Base-by-base conservation (phyloP, 2,329 filamentous ascomycete species). In the Truncatella angustata region DNA sequence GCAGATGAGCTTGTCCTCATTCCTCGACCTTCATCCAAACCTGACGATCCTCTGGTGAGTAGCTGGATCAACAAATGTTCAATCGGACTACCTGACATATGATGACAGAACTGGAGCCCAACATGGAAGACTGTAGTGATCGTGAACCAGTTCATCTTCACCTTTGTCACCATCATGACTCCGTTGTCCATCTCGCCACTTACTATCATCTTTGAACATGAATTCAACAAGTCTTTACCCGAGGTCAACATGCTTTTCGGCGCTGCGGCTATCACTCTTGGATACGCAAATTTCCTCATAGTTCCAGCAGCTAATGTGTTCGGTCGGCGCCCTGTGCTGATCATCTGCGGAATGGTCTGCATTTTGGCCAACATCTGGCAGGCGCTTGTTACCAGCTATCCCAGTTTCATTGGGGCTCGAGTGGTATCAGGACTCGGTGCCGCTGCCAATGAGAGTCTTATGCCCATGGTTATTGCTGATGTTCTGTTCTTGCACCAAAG, bases 221-320 rank as follows among this genome's bases (percentile, higher is more conserved):
- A 69, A 56, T 71, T 67, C 54, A 37, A 64, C 51, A 68, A 64
- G 52, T 60, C 62, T 5, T 53, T 70, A 7, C 58, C 66, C 2
- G 58, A 68, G 53, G 63, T 69, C 40, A 68, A 67, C 53, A 60
- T 68, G 57, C 59, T 71, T 10, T 66, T 68, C 52, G 66, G 65
- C 34, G 65, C 57, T 10, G 61, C 62, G 4, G 65, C 64, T 50
- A 63, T 70, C 52, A 62, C 65, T 3, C 60, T 69, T 2, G 67
- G 67, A 4, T 70, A 67, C 49, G 59, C 65, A 23, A 69, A 69
- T 55, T 66, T 70, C 40, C 40, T 68, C 49, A 61, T 68, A 36
- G 65, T 70, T 9, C 67, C 66, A 10, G 55, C 57, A 4, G 62
- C 64, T 42, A 65, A 67, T 48, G 23, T 65, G 20, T 64, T 63